These are phyloP conservation scores for Colletotrichum agaves DNA, from an alignment of 2,329 filamentous ascomycete species.

Conservation along the genomic window DNA sequence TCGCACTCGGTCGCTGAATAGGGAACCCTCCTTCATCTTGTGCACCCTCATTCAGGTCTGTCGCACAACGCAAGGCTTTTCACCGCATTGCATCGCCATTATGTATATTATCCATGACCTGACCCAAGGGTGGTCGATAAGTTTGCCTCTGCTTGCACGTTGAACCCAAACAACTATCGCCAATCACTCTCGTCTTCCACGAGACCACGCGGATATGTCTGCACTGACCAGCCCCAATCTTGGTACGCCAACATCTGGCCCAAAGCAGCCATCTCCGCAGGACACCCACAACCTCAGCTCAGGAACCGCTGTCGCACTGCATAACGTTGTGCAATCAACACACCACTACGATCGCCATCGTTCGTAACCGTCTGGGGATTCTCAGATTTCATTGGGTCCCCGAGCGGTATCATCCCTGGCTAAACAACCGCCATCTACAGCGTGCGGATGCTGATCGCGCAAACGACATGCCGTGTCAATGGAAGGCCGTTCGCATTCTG, in stretches of 20 bases:
- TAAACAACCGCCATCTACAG: not conserved
- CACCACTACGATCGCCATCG: constrained; percentile 20
- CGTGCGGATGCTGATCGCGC: constrained; percentile 3
- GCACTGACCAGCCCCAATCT: constrained; percentile 8
- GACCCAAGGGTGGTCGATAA: constrained; percentile 1
- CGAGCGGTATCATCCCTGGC: constrained; percentile 24
- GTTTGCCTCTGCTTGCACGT: constrained; percentile 22
- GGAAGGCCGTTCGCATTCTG: not conserved
- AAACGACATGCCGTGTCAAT: not conserved
- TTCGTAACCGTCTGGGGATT: not conserved
- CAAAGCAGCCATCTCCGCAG: not conserved
- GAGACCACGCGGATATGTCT: constrained; percentile 17
- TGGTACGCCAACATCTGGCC: not conserved
- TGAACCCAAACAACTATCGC: constrained; percentile 11
- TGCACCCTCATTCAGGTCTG: constrained; percentile 7
- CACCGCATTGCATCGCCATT: constrained; percentile 19
- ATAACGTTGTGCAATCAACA: constrained; percentile 14
- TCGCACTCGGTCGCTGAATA: not conserved
- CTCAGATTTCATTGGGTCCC: constrained; percentile 24
- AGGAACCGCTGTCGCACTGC: not conserved
- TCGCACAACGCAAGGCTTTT: constrained; percentile 24
- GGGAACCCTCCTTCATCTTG: not conserved
- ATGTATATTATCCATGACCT: constrained; percentile 7
- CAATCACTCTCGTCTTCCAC: constrained; percentile 11
- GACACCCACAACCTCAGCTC: not conserved